Base-by-base conservation (phyloP, 2,329 filamentous ascomycete species). In the Fusarium sp. region DNA sequence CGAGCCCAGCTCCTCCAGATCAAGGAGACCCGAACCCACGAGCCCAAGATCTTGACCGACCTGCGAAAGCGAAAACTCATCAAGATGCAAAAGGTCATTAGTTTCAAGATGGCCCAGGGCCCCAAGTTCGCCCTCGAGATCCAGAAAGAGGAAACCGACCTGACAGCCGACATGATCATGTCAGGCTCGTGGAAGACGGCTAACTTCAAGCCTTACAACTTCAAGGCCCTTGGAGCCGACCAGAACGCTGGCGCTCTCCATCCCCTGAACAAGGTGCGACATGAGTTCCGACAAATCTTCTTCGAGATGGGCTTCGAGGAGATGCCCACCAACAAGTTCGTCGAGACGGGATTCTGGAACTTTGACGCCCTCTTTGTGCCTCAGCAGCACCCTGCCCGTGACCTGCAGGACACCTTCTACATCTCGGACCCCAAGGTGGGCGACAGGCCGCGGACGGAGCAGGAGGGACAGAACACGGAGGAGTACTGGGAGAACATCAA, bases 231-330 rank as follows among this genome's bases (percentile, higher is more conserved):
- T 38, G 90, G 90, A 24, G 85, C 88, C 4, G 88, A 90, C 75
- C 90, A 92, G 81, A 85, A 87, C 71, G 85, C 90, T 16, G 90
- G 90, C 60, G 88, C 90, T 16, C 83, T 89, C 80, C 92, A 88
- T 80, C 91, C 92, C 80, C 86, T 99, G 76, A 98, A 95, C 86
- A 98, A 98, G 87, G 96, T 98, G 78, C 93, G 96, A 77, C 90
- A 94, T 78, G 96, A 98, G 85, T 98, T 99, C 89, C 89, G 96
- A 67, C 93, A 96, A 81, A 98, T 99, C 81, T 99, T 99, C 91
- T 98, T 99, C 85, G 95, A 98, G 82, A 97, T 98, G 92, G 96
- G 96, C 62, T 99, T 98, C 86, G 92, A 96, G 79, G 96, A 99
- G 87, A 98, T 99, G 96, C 94, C 95, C 16, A 98, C 96, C 58